Evolutionary conservation across 2,329 filamentous ascomycete genomes (phyloP), one percentile per base, ranked within the genome.

Genomic region (Fusarium sp.): DNA sequence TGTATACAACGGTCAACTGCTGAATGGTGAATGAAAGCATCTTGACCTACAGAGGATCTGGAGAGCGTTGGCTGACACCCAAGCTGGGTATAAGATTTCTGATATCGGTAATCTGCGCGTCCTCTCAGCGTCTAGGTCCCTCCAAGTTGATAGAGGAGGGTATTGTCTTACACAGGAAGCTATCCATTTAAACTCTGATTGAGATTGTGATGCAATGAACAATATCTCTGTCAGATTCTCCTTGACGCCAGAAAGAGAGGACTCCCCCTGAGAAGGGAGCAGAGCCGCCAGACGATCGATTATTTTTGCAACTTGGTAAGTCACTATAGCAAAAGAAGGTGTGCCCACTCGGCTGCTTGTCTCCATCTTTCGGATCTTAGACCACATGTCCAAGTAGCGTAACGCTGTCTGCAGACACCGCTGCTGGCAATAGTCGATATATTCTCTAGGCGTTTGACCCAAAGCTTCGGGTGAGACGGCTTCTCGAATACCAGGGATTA

Each of bases 401-500:
- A 69, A 1, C 0, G 64, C 57, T 0, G 57, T 57, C 3, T 65
- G 59, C 0, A 69, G 2, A 1, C 66, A 69, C 1, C 31, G 45
- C 1, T 52, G 53, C 13, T 69, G 67, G 4, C 65, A 69, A 8
- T 66, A 63, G 19, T 64, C 47, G 9, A 59, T 53, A 10, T 62
- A 69, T 1, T 55, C 54, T 2, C 27, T 21, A 1, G 66, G 65
- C 0, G 66, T 69, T 8, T 59, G 52, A 0, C 9, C 13, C 9
- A 57, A 17, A 2, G 60, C 65, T 11, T 63, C 62, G 5, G 53
- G n/a, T 0, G 60, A 69, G 0, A 69, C 63, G 0, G 55, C 48
- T 6, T 72, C 70, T 5, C 66, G 53, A 0, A 72, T 71, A 0
- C 65, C 70, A 0, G 70, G 66, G 0, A 72, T 67, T 0, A 71